These are phyloP conservation scores for Arthrobotrys sphaeroides DNA, from an alignment of 2,329 filamentous ascomycete species.

Conservation along the genomic window DNA sequence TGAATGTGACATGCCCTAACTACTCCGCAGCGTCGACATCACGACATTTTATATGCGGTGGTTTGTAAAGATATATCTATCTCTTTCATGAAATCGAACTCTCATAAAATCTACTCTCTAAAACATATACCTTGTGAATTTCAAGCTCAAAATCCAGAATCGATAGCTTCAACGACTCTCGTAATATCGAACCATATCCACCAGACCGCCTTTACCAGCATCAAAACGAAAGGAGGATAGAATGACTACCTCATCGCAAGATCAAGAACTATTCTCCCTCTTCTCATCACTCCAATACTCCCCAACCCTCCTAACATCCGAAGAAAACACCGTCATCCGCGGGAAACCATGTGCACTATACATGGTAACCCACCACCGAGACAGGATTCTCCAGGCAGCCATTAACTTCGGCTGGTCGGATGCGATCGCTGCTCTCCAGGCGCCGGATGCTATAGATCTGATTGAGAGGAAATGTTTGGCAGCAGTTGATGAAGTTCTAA, in stretches of 20 bases:
- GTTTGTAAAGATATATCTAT: too few relatives aligned
- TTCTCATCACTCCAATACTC: constrained; percentile 80
- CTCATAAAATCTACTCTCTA: too few relatives aligned
- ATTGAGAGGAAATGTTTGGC: constrained; percentile 4
- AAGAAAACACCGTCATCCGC: constrained; percentile 34
- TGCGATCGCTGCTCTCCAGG: constrained; percentile 65
- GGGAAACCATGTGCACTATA: constrained; percentile 72
- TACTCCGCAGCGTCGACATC: too few relatives aligned
- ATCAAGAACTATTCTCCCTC: constrained; percentile 66
- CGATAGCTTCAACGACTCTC: too few relatives aligned
- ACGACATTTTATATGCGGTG: too few relatives aligned
- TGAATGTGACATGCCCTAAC: not conserved
- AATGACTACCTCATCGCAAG: not conserved
- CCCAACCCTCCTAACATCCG: constrained; percentile 64
- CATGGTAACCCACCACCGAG: constrained; percentile 79
- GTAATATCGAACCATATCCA: too few relatives aligned
- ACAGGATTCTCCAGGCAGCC: constrained; percentile 76
- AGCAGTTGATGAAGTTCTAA: constrained; percentile 2
- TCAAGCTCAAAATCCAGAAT: too few relatives aligned
- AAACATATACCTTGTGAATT: too few relatives aligned
- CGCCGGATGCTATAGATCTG: constrained; percentile 64
- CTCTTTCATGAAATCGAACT: too few relatives aligned
- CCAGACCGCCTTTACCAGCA: not conserved
- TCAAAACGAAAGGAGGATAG: not conserved
- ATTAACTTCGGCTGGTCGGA: constrained; percentile 68